phyloP scores from a whole-genome alignment of 345 rosid genomes.

The Acer campestre region DNA sequence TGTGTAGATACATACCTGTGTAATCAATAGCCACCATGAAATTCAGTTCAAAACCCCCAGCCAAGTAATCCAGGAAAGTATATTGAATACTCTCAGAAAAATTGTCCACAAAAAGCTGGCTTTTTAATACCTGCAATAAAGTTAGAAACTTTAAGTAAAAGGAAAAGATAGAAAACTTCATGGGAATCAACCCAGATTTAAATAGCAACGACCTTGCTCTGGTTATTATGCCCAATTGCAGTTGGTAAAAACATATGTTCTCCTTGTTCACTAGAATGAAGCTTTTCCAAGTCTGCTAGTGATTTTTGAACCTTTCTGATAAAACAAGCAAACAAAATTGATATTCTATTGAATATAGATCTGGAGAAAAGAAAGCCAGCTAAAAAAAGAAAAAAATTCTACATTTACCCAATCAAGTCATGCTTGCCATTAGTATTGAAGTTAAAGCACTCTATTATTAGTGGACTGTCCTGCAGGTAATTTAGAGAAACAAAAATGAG shows the following conservation, averaged over 20 bases:
- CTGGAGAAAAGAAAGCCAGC: not conserved
- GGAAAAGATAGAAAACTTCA: not conserved
- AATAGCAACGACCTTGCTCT: slow-evolving; percentile 51
- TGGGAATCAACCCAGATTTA: slow-evolving; percentile 15
- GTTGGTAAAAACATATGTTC: slow-evolving; percentile 56
- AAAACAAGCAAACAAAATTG: slow-evolving; percentile 32
- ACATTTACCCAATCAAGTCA: slow-evolving; percentile 65
- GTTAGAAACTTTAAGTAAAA: slow-evolving; percentile 10
- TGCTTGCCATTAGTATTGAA: slow-evolving; percentile 71
- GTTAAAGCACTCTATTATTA: slow-evolving; percentile 68
- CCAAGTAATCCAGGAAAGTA: slow-evolving; percentile 85
- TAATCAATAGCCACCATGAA: slow-evolving; percentile 98
- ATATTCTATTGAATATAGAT: slow-evolving; percentile 2
- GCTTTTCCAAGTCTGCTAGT: slow-evolving; percentile 72
- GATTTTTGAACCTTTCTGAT: slow-evolving; percentile 80
- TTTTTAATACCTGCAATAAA: slow-evolving; percentile 55
- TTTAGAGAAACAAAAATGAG: slow-evolving; percentile 8
- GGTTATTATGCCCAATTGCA: slow-evolving; percentile 58
- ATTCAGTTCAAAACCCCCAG: slow-evolving; percentile 80
- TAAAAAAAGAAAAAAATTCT: slow-evolving; percentile 6
- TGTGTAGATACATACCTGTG: slow-evolving; percentile 56
- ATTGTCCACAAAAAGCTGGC: slow-evolving; percentile 73
- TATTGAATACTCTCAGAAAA: slow-evolving; percentile 65
- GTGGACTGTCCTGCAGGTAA: slow-evolving; percentile 58
- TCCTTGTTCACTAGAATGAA: slow-evolving; percentile 53